Base-by-base conservation (phyloP, 2,329 filamentous ascomycete species). In the Cladosporium colombiae region DNA sequence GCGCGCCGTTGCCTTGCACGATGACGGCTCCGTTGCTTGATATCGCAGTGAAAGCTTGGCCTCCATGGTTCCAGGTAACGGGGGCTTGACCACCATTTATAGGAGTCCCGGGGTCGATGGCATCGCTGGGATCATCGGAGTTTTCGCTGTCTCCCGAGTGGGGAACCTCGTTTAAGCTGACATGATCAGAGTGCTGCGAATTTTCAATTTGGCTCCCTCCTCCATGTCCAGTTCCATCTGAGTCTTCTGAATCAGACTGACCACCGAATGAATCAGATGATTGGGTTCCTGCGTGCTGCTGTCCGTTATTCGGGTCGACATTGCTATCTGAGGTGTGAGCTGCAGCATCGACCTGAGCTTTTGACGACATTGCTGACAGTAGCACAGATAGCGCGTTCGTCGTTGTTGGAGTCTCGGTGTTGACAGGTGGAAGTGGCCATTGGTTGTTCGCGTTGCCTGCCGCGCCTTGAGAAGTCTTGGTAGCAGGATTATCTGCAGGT, bases 321-420 rank as follows among this genome's bases (percentile, higher is more conserved):
- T n/a, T 11, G 10, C n/a, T 10, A 21, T 21, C 40, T 21, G 40
- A 18, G 13, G n/a, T 46, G n/a, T 46, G 40, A 21, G 40, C 40
- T n/a, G 33, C 56, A n/a, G 60, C 60, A 14, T 23, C 53, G 13
- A 49, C 49, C 11, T 53, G 31, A 21, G 40, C 40, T 46, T 46
- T 46, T 2, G 40, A 46, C 5, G 40, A 46, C 40, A 46, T 46
- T 5, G 62, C 62, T 2, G 62, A 64, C 1, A 49, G 27, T 14
- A 64, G 37, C 21, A 64, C 27, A 18, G 62, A 64, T 5, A 64
- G 10, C 2, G 62, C 62, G 23, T 64, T 57, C 1, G 62, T 64
- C 16, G 62, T 64, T 0, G 14, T 16, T 6, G 62, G 52, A 44
- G n/a, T 8, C 5, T 49, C 40, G 16, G 21, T 10, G 21, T 13